Evolutionary conservation across 164 flowering plant genomes (phyloP), one percentile per base, ranked within the genome.

Genomic region (Liquidambar formosana): DNA sequence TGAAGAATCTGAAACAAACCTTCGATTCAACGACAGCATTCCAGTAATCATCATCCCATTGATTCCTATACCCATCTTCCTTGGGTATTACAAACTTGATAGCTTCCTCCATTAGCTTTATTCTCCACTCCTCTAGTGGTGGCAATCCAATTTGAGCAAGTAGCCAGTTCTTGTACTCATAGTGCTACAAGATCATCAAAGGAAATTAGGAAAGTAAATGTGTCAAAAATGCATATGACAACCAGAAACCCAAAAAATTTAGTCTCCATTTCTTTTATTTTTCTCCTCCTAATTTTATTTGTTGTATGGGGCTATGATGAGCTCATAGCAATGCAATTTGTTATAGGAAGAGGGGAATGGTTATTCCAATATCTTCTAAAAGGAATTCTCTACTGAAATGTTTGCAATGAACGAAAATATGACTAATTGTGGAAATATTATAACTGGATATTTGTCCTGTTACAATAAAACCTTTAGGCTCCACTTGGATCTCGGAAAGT

Each of bases 71-170:
- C 14, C 56, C 67, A 48, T 48, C 26, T 47, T 22, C 19, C 54
- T 47, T 44, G 13, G 56, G 28, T 22, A 4, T 8, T n/a, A 64
- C 0, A 44, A 3, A 4, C 43, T 48, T 25, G 15, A 46, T 10
- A 26, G n/a, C 33, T 15, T 38, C 25, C 51, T 18, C 14, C 11
- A 21, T 8, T 41, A 65, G 6, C 60, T 51, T 38, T 13, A 21
- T 46, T 53, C 27, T 57, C 70, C 70, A 67, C 28, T 57, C 58
- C 63, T 57, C 62, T 53, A 67, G 13, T 67, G 63, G 70, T 16
- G 70, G 70, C 26, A 67, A 22, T 26, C 16, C 61, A 41, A 67
- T 14, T 16, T 38, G 41, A 10, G 19, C 53, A 19, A 54, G 61
- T 53, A 67, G 38, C 61, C 18, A 44, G 10, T 57, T 57, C 11